Evolutionary conservation across 2,329 filamentous ascomycete genomes (phyloP), one percentile per base, ranked within the genome.

Genomic region (Metarhizium anisopliae): DNA sequence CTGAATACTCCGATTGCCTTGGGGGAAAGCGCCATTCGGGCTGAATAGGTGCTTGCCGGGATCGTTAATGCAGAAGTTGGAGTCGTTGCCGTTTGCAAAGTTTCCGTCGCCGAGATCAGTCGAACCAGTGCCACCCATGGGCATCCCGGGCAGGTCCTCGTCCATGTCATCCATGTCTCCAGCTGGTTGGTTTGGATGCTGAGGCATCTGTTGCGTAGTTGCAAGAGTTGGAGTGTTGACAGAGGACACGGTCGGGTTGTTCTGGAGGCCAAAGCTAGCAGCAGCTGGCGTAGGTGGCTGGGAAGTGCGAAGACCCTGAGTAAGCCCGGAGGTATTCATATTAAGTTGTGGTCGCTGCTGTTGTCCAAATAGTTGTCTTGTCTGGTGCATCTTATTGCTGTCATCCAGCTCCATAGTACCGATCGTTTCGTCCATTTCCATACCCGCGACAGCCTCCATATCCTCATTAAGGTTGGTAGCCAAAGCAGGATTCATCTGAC

Each of bases 161-260:
- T 95, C 89, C 59, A 92, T 79, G 63, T 91, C 86, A 32, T 59
- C 54, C 29, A 75, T 71, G 78, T 85, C 69, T 86, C 53, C 61
- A 25, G 52, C 54, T 82, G 55, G 84, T 81, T 29, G 84, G 69
- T 73, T 79, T 72, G 75, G 78, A 56, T 74, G 67, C 53, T 77
- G 80, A 47, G 83, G 80, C 40, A 88, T 83, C 63, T 90, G 86
- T 38, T 89, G 86, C 61, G 91, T 86, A 1, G 90, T 90, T 58
- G 87, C 88, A 56, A 97, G 79, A 0, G 92, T 95, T 0, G 93
- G 93, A 0, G 93, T 97, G 70, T 96, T 97, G 55, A 96, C 93
- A 3, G 92, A 96, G 3, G 94, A 99, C 18, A 97, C 93, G 1
- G 92, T 96, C 16, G 93, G 93, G 69, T 96, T 96, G 70, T 95